Conservation (phyloP, 2,329 filamentous ascomycete genomes). For the Rutstroemia sydowiana region DNA sequence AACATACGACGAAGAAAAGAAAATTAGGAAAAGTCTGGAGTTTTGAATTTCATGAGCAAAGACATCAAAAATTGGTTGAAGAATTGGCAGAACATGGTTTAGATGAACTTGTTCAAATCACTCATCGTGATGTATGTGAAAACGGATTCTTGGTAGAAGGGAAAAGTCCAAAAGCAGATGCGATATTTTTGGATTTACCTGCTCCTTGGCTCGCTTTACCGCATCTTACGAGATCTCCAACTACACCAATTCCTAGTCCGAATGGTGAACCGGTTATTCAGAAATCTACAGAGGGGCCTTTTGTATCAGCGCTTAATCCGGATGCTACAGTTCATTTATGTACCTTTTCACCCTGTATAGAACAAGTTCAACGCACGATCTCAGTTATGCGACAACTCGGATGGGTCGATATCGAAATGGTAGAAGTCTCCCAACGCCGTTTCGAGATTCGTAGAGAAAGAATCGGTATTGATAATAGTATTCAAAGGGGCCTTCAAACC, state of each 20-base stretch:
- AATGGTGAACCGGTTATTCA: constrained; percentile 8
- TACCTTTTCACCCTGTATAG: constrained; percentile 94
- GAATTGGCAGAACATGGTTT: constrained; percentile 65
- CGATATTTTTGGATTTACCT: constrained; percentile 73
- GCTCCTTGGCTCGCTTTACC: constrained; percentile 74
- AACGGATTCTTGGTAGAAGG: constrained; percentile 59
- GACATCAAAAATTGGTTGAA: constrained; percentile 59
- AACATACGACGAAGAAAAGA: constrained; percentile 30
- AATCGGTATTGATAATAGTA: constrained; percentile 54
- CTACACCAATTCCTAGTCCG: constrained; percentile 5
- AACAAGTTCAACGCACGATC: constrained; percentile 86
- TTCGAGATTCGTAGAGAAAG: constrained; percentile 79
- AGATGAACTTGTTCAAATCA: constrained; percentile 59
- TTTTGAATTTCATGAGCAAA: constrained; percentile 72
- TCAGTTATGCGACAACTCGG: constrained; percentile 70
- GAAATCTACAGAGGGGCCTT: constrained; percentile 28
- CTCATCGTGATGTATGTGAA: constrained; percentile 72
- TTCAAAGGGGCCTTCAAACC: constrained; percentile 48
- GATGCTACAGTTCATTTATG: constrained; percentile 71
- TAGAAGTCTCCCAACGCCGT: constrained; percentile 73
- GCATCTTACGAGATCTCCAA: constrained; percentile 57
- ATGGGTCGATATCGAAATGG: constrained; percentile 91
- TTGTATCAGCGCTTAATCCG: constrained; percentile 61
- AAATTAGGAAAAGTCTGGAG: constrained; percentile 66
- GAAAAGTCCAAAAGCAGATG: constrained; percentile 54